Evolutionary conservation across 2,329 filamentous ascomycete genomes (phyloP).

Genomic region (Trichophyton mentagrophytes): DNA sequence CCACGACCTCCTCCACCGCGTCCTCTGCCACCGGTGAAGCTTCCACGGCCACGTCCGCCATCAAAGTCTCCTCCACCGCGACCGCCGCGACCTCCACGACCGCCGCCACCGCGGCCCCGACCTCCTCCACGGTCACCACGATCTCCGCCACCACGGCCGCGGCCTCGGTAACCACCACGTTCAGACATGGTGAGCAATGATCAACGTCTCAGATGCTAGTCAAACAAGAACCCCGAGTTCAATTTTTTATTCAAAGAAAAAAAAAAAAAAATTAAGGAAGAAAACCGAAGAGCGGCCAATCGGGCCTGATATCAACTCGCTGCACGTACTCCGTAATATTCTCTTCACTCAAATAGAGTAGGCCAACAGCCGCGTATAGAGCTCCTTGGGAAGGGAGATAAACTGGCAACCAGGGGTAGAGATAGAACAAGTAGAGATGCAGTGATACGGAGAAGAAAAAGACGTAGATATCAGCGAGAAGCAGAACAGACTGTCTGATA

Average conservation of each 20-base stretch:
- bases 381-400: not conserved
- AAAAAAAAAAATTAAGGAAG: too few species aligned
- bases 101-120: conserved; percentile 8
- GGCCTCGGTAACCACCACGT: conserved; percentile 1
- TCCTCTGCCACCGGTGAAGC: conserved; percentile 17
- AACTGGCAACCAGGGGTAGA: not conserved
- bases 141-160: conserved; percentile 2
- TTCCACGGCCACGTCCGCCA: conserved; percentile 15
- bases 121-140: conserved; percentile 3
- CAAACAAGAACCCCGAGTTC: not conserved
- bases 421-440: not conserved
- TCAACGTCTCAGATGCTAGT: not conserved
- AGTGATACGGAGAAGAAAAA: not conserved
- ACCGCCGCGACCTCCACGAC: conserved; percentile 10
- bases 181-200: not conserved
- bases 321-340: too few species aligned
- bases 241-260: too few species aligned
- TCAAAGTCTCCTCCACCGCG: not conserved
- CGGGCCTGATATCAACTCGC: not conserved
- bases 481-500: not conserved
- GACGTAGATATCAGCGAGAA: not conserved
- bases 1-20: conserved; percentile 20
- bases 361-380: not conserved
- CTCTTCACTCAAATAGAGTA: not conserved
- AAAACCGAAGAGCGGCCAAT: not conserved